These are phyloP conservation scores for Leccinum pachyderme DNA, from an alignment of 1,284 basidiomycete genomes.

Conservation along the genomic window DNA sequence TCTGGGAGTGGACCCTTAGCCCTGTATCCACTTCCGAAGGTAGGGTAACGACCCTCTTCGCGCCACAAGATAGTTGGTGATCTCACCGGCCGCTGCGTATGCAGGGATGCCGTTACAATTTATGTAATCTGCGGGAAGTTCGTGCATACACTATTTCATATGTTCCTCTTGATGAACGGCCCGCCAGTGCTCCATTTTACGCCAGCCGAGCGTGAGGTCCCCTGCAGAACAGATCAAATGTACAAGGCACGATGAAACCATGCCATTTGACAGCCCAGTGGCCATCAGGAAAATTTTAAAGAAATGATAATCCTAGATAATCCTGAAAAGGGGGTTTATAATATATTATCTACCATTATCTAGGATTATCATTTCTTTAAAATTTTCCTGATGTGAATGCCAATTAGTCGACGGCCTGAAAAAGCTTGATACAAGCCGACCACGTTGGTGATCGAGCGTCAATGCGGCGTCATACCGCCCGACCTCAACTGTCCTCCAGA, in stretches of 20 bases:
- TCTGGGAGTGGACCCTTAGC: background rate
- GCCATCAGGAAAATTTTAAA: too few relatives aligned
- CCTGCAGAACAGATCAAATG: background rate
- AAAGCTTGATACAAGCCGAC: background rate
- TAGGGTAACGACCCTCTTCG: background rate
- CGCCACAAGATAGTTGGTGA: background rate
- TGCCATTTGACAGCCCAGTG: background rate
- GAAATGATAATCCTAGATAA: too few relatives aligned
- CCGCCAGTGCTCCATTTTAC: background rate
- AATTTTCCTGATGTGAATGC: too few relatives aligned
- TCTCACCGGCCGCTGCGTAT: background rate
- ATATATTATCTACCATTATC: too few relatives aligned
- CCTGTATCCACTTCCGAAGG: background rate
- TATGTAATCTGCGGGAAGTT: background rate
- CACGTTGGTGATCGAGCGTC: background rate
- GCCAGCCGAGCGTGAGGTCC: too few relatives aligned
- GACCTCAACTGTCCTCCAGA: background rate
- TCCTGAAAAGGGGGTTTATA: too few relatives aligned
- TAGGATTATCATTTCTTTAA: too few relatives aligned
- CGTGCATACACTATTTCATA: background rate
- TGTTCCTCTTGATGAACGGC: background rate
- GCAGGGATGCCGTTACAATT: background rate
- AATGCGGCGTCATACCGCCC: background rate
- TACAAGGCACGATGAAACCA: background rate
- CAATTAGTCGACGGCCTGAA: background rate